Evolutionary conservation across 1,284 basidiomycete genomes (phyloP).

Genomic region (Apiotrichum akiyoshidainum): DNA sequence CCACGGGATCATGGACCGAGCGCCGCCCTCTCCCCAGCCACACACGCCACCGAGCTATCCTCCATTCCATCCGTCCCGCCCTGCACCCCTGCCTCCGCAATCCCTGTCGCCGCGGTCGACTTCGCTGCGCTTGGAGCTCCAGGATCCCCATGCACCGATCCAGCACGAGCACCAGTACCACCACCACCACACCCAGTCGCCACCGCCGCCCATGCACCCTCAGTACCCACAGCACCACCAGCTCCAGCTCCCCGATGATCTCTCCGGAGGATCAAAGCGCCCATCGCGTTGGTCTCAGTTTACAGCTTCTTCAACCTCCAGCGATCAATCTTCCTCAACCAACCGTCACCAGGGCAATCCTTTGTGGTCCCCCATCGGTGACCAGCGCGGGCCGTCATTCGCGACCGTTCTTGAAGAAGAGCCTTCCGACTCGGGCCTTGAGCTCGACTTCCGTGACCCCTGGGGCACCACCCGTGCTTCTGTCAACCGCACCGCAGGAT

Average conservation of each 20-base stretch:
- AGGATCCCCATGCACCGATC: background rate
- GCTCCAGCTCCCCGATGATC: background rate
- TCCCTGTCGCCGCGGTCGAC: constrained; percentile 4
- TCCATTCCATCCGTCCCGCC: background rate
- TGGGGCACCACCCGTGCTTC: background rate
- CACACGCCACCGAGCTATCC: constrained; percentile 3
- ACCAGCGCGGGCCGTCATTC: constrained; percentile 9
- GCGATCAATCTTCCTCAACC: background rate
- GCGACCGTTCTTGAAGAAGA: constrained; percentile 19
- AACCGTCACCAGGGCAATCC: background rate
- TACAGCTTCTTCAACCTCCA: background rate
- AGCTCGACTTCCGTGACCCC: background rate
- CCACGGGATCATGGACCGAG: background rate
- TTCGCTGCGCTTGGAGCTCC: constrained; percentile 1
- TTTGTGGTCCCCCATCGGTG: background rate
- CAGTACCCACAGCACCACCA: background rate
- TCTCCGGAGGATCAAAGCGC: background rate
- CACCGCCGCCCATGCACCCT: background rate
- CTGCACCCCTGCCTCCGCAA: background rate
- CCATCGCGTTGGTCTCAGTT: constrained; percentile 1
- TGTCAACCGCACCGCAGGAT: background rate
- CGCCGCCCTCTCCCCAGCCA: background rate
- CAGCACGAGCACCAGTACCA: background rate
- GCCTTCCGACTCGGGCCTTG: background rate
- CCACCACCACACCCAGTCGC: background rate